Percentiles rank a stretch among this genome's conserved stretches.
Evolutionary conservation across 2,329 filamentous ascomycete genomes (phyloP).

Genomic region (Pestalotiopsis sp.): DNA sequence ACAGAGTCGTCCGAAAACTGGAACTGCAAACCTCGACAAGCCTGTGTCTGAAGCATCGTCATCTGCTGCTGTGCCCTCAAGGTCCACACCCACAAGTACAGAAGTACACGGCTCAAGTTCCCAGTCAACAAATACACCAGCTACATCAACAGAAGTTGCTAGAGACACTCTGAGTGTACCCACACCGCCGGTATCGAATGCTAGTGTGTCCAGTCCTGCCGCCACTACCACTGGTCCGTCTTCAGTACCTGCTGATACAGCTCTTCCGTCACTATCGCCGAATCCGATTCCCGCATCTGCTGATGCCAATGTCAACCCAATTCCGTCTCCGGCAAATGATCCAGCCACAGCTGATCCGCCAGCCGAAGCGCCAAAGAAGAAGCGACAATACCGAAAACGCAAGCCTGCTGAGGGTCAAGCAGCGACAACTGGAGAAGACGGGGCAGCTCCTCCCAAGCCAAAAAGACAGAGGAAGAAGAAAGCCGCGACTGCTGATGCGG

Average conservation of each 20-base stretch:
- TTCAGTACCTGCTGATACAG: neutral
- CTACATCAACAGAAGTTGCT: neutral
- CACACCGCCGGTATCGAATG: neutral
- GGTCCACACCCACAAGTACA: neutral
- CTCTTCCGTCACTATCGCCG: slow-evolving; percentile 4
- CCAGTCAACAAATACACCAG: neutral
- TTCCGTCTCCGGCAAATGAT: neutral
- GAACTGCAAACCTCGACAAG: neutral
- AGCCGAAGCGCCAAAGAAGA: slow-evolving; percentile 20
- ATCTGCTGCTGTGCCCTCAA: neutral
- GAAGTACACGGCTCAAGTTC: neutral
- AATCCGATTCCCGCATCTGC: slow-evolving; percentile 1
- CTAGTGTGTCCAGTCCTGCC: slow-evolving; percentile 8
- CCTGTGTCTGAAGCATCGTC: neutral
- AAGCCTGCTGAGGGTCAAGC: slow-evolving; percentile 22
- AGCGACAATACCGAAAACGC: slow-evolving; percentile 28
- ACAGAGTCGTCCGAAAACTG: neutral
- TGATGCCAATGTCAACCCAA: neutral
- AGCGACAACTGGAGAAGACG: slow-evolving; percentile 14
- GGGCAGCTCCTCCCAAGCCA: slow-evolving; percentile 31
- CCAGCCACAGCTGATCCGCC: neutral
- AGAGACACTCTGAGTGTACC: neutral
- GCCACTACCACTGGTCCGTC: neutral
- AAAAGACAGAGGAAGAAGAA: slow-evolving; percentile 30
- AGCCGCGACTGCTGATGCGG: slow-evolving; percentile 16